Base-by-base conservation (phyloP, 208 protist species). In the Crithidia fasciculata region DNA sequence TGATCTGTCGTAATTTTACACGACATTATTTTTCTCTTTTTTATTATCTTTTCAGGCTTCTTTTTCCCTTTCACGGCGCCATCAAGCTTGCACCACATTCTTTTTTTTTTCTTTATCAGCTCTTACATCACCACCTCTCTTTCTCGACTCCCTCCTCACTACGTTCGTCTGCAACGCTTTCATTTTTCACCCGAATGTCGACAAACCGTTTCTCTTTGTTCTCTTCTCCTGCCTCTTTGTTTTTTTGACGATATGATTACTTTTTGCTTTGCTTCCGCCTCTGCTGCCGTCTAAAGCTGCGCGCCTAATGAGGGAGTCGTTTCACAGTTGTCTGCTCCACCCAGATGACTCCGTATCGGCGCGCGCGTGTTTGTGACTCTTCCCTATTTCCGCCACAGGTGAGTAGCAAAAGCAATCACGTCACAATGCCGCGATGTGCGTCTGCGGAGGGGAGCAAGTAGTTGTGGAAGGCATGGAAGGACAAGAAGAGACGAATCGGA, bases 1-100 rank as follows among this genome's bases (percentile, higher is more conserved):
- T 40, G 65, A 2, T 67, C 57, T 15, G 8, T 49, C n/a, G 49
- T 54, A n/a, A 57, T 72, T 50, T 71, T 68, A 8, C n/a, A 9
- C n/a, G 4, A 40, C 50, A 52, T 8, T 4, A 7, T 0, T 36
- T 73, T 44, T 50, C 6, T 52, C 19, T 57, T 41, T 65, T 60
- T 47, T 57, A 44, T 15, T 64, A 8, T 64, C 59, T 58, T 56
- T 64, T 9, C 40, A 28, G 37, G 36, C 18, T 41, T 41, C n/a
- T 40, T 40, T 55, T 37, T 12, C 40, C 19, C 6, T 36, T 52
- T 28, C 28, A 28, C 28, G 28, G 28, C 28, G 28, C 28, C 28
- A 28, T 28, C 28, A 28, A 28, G 28, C 28, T 28, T 28, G 28
- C 28, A 28, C 28, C 28, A 28, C 28, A n/a, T n/a, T n/a, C n/a